Conservation (phyloP, 2,329 filamentous ascomycete genomes). For the Neoarthrinium moseri region DNA sequence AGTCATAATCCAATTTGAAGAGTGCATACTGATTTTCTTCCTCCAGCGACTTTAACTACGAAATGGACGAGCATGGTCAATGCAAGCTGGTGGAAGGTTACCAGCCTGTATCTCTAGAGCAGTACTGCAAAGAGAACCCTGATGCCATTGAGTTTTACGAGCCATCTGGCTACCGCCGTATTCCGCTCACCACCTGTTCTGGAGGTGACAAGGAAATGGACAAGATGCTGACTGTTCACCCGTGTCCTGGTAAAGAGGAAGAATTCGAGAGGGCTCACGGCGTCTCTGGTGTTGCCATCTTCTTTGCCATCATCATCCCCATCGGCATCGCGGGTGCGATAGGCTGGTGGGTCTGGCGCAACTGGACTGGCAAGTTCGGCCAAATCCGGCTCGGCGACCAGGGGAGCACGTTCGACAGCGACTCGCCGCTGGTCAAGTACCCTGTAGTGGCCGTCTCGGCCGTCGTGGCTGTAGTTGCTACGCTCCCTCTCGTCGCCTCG, state of each 20-base stretch:
- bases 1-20: conserved; percentile 14
- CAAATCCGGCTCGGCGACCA: conserved; percentile 85
- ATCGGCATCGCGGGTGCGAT: conserved; percentile 67
- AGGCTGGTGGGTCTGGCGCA: conserved; percentile 82
- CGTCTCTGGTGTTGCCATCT: conserved; percentile 70
- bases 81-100: conserved; percentile 78
- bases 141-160: conserved; percentile 77
- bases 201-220: conserved; percentile 71
- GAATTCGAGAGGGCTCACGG: conserved; percentile 74
- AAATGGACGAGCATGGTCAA: conserved; percentile 72
- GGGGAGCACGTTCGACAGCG: conserved; percentile 57
- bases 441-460: conserved; percentile 74
- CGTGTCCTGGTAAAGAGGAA: conserved; percentile 78
- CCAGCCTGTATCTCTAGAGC: conserved; percentile 49
- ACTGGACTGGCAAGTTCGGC: conserved; percentile 88
- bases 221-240: conserved; percentile 55
- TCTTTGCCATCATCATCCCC: conserved; percentile 81
- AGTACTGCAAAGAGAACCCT: conserved; percentile 59
- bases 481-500: conserved; percentile 68
- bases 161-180: conserved; percentile 82
- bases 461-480: conserved; percentile 55
- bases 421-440: conserved; percentile 77
- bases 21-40: conserved; percentile 22
- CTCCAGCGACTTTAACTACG: conserved; percentile 85
- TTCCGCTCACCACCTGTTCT: conserved; percentile 84